These are phyloP conservation scores for Ganoderma lucidum DNA, from an alignment of 1,284 basidiomycete species.

Conservation along the genomic window DNA sequence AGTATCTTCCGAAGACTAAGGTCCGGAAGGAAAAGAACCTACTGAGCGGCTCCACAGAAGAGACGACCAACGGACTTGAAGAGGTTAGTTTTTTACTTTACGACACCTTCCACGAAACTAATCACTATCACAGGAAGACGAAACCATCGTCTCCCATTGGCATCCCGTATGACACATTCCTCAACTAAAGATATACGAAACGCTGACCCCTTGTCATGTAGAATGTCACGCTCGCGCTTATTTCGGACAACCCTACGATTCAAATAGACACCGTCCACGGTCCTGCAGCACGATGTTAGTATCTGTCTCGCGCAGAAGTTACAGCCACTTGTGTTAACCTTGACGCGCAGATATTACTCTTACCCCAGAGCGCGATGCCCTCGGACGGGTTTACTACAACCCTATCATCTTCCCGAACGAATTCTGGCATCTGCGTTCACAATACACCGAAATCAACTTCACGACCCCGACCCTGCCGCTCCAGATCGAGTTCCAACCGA, in stretches of 20 bases:
- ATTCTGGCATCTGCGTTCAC: conserved; percentile 90
- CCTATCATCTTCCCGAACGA: conserved; percentile 95
- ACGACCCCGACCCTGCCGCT: conserved; percentile 81
- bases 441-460: conserved; percentile 81
- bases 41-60: conserved; percentile 54
- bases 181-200: background rate
- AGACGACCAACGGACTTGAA: conserved; percentile 41
- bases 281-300: conserved; percentile 69
- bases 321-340: conserved; percentile 17
- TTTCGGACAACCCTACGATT: conserved; percentile 73
- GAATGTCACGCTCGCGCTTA: conserved; percentile 89
- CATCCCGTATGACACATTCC: conserved; percentile 58
- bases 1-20: conserved; percentile 79
- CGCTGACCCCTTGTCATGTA: conserved; percentile 37
- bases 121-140: conserved; percentile 46
- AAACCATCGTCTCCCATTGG: conserved; percentile 85
- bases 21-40: conserved; percentile 87
- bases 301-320: background rate
- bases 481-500: conserved; percentile 84
- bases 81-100: conserved; percentile 43
- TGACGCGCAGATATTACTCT: conserved; percentile 62
- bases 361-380: conserved; percentile 65
- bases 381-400: conserved; percentile 75
- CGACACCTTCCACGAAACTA: background rate
- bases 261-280: conserved; percentile 69